phyloP scores from a whole-genome alignment of 768 basidiomycete species.

The Kwoniella sp. region DNA sequence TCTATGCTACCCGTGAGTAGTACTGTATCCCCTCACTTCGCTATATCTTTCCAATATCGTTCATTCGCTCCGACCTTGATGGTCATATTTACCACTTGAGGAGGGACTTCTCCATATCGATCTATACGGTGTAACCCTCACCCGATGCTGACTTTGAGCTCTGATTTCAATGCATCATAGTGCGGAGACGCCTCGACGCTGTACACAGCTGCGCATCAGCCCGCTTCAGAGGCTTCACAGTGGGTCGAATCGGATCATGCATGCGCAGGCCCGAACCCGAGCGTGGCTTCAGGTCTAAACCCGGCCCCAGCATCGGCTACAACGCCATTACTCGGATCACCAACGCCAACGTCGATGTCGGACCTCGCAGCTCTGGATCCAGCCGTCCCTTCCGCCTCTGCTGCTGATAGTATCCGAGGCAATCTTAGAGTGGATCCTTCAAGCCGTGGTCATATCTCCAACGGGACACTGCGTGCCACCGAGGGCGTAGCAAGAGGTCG shows the following conservation, averaged over 20 bases:
- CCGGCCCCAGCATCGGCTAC: background rate
- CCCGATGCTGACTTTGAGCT: slow-evolving; percentile 13
- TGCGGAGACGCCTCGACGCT: slow-evolving; percentile 86
- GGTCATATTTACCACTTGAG: too few species aligned
- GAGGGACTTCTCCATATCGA: too few species aligned
- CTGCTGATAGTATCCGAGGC: too few species aligned
- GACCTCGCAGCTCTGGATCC: too few species aligned
- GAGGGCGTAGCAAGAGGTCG: slow-evolving; percentile 64
- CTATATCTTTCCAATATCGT: background rate
- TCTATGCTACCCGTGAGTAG: slow-evolving; percentile 69
- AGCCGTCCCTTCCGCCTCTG: too few species aligned
- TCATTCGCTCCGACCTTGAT: background rate
- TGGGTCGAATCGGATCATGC: slow-evolving; percentile 58
- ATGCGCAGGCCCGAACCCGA: background rate
- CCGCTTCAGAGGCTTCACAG: slow-evolving; percentile 69
- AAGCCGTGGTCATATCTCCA: too few species aligned
- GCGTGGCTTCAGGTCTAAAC: background rate
- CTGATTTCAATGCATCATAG: too few species aligned
- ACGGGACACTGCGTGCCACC: too few species aligned
- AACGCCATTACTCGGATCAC: too few species aligned
- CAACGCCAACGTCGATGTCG: background rate
- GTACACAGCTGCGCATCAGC: slow-evolving; percentile 73
- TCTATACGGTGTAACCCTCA: background rate
- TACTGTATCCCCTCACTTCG: background rate
- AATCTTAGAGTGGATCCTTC: too few species aligned